Base-by-base conservation (phyloP, 2,329 filamentous ascomycete genomes). In the Tolypocladium tundrense region DNA sequence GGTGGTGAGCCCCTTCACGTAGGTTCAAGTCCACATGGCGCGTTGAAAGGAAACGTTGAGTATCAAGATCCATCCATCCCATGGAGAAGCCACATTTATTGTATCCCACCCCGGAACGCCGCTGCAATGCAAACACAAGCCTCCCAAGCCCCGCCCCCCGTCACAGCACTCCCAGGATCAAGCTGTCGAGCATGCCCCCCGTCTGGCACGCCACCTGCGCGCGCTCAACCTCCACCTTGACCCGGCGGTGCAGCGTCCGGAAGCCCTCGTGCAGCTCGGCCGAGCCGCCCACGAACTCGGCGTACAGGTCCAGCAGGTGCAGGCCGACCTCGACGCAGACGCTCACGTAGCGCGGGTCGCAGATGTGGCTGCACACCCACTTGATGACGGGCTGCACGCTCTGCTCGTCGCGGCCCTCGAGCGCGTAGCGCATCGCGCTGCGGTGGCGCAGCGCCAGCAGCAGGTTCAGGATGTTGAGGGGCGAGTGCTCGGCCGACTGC, bases 361-460 rank as follows among this genome's bases (percentile, higher is more conserved):
- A 81, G 64, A 99, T 88, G 72, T 93, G 85, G 64, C 83, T 86
- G 70, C 85, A 84, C 11, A 93, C 81, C 91, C 92, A 97, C 67
- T 82, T 83, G 55, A 99, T 77, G 14, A 97, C 81, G 1, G 93
- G 92, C 70, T 90, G 83, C 5, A 99, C 84, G 0, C 86, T 86
- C 45, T 85, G 78, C 72, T 96, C 91, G 68, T 96, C 89, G 52
- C 94, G 85, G 61, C 86, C 84, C 67, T 88, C 82, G 52, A 99
- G 82, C 5, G 94, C 91, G 41, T 88, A 84, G 54, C 88, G 85
- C 60, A 97, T 80, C 1, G 91, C 93, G 60, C 88, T 91, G 60
- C 93, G 88, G 73, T 99, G 93, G 45, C 90, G 87, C 40, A 99
- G 81, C 8, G 91, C 89, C 14, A 88, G 88, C 24, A 99, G 79